These are phyloP conservation scores for Magnusiomyces tetraspermus DNA, from an alignment of 1,139 yeast species.

Conservation along the genomic window DNA sequence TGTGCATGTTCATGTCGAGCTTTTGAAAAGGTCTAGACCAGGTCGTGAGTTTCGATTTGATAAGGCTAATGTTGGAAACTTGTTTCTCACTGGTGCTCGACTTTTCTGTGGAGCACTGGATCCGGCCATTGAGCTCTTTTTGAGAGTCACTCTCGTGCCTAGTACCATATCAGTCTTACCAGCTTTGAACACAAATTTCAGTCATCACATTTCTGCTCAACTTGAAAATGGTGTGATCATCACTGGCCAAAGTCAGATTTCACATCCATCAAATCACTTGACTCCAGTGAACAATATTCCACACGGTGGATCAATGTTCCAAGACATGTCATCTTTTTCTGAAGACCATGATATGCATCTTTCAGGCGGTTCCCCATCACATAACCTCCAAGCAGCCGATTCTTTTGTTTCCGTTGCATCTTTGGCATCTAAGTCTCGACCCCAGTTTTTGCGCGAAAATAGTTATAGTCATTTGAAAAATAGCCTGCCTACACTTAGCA, in stretches of 20 bases:
- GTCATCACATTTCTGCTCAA: slow-evolving; percentile 77
- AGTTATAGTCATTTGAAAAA: neutral
- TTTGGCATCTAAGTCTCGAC: neutral
- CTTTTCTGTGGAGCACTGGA: slow-evolving; percentile 77
- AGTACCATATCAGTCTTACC: slow-evolving; percentile 56
- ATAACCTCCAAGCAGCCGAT: neutral
- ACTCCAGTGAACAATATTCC: neutral
- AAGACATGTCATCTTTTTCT: neutral
- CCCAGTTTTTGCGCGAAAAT: neutral
- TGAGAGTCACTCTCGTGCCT: slow-evolving; percentile 58
- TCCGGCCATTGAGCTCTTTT: slow-evolving; percentile 67
- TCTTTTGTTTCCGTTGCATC: neutral
- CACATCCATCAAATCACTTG: slow-evolving; percentile 53
- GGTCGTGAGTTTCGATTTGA: slow-evolving; percentile 54
- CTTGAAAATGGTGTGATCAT: slow-evolving; percentile 62
- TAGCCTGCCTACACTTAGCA: neutral
- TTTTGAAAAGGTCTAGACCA: slow-evolving; percentile 58
- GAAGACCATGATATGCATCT: neutral
- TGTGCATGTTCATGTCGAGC: slow-evolving; percentile 68
- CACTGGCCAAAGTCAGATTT: slow-evolving; percentile 91
- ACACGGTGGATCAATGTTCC: too few species aligned
- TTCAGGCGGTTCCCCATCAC: neutral
- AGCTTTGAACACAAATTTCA: slow-evolving; percentile 73
- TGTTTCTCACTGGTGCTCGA: slow-evolving; percentile 74
- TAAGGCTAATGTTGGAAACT: slow-evolving; percentile 75